Evolutionary conservation across 805 yeast genomes (phyloP).

Genomic region (Nakazawaea pomicola): DNA sequence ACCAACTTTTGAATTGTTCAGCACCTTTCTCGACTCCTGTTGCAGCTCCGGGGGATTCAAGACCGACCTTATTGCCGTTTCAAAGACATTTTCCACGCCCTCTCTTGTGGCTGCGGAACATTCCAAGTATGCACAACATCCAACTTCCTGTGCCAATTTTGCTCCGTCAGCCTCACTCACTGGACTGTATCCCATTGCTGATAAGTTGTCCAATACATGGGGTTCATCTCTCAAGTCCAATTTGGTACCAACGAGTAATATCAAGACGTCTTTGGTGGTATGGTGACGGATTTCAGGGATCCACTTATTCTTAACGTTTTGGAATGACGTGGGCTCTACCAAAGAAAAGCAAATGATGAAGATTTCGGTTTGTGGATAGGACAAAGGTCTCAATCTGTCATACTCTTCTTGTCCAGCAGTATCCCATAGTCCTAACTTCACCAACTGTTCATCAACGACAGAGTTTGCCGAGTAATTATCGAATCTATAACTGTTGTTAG

Average conservation of each 20-base stretch:
- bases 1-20: constrained; percentile 16
- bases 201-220: constrained; percentile 64
- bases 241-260: constrained; percentile 84
- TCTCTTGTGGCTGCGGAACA: constrained; percentile 88
- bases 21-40: constrained; percentile 11
- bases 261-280: constrained; percentile 63
- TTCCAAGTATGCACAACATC: constrained; percentile 73
- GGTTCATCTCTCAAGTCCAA: constrained; percentile 80
- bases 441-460: constrained; percentile 74
- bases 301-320: constrained; percentile 78
- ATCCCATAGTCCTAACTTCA: constrained; percentile 89
- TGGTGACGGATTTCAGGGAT: constrained; percentile 85
- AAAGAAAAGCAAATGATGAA: constrained; percentile 84
- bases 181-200: constrained; percentile 58
- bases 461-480: constrained; percentile 88
- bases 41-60: constrained; percentile 40
- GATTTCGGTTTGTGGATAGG: constrained; percentile 89
- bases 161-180: constrained; percentile 58
- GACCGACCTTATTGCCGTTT: constrained; percentile 71
- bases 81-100: constrained; percentile 83
- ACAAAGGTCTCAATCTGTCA: constrained; percentile 82
- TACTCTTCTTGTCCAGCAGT: constrained; percentile 95
- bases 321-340: constrained; percentile 73
- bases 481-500: constrained; percentile 34
- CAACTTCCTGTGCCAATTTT: constrained; percentile 62